Evolutionary conservation across 805 yeast species (phyloP).

Genomic region (Lipomyces starkeyi): DNA sequence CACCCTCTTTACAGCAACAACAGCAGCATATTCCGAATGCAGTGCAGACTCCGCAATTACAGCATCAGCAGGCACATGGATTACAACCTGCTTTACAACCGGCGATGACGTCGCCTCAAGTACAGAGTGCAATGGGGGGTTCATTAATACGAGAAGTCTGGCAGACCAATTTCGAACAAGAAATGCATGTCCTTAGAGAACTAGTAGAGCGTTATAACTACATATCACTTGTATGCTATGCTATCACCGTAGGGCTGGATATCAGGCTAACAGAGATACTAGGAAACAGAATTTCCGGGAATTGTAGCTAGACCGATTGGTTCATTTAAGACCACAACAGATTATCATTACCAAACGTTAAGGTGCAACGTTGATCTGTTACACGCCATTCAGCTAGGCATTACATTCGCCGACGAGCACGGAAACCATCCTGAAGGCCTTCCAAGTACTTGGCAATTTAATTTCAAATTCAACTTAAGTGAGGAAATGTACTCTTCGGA

Average conservation of each 20-base stretch:
- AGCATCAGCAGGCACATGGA: conserved; percentile 32
- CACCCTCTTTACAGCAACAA: conserved; percentile 18
- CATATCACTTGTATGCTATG: conserved; percentile 56
- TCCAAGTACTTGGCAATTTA: conserved; percentile 94
- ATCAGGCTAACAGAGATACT: conserved; percentile 54
- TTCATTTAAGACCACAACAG: conserved; percentile 82
- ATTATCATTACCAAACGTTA: conserved; percentile 94
- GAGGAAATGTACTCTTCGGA: conserved; percentile 86
- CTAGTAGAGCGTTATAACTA: conserved; percentile 48
- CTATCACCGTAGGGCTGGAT: conserved; percentile 58
- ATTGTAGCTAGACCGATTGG: conserved; percentile 96
- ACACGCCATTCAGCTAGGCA: conserved; percentile 83
- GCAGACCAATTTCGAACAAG: conserved; percentile 51
- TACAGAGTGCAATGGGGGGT: conserved; percentile 18
- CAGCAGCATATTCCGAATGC: conserved; percentile 30
- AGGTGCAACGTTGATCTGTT: conserved; percentile 88
- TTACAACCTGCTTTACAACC: conserved; percentile 34
- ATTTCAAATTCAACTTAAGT: conserved; percentile 76
- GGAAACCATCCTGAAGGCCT: conserved; percentile 72
- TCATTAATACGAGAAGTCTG: conserved; percentile 48
- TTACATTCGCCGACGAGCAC: conserved; percentile 70
- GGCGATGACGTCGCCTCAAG: conserved; percentile 32
- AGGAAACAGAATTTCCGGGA: conserved; percentile 95
- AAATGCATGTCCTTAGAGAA: conserved; percentile 49
- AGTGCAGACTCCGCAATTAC: conserved; percentile 37